Base-by-base conservation (phyloP, 192 early-diverging fungal species). In the Podila clonocystis region DNA sequence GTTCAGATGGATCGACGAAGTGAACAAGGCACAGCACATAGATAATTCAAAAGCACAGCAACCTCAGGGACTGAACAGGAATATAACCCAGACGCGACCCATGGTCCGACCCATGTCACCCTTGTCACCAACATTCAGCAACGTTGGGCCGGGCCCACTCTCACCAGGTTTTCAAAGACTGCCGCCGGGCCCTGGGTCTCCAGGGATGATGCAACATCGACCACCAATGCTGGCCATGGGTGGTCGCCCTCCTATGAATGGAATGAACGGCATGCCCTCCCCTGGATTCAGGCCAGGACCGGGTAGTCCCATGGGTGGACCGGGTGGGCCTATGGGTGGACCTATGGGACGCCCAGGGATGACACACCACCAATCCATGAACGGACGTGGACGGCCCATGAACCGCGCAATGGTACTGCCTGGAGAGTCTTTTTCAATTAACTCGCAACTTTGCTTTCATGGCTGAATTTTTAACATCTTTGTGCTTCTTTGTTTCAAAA, bases 41-140 rank as follows among this genome's bases (percentile, higher is more conserved):
- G 76, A 79, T 31, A 33, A 60, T n/a, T 17, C 58, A 33, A 72
- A 72, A 30, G 70, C 70, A 2, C 28, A 15, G 9, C 68, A 63
- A 30, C 66, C 59, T 31, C 64, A 65, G 7, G 64, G 45, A 45
- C 49, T 71, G 24, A 67, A 67, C 50, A 66, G 75, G 30, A 71
- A 45, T 22, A 61, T 78, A 29, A 70, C 76, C 17, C 76, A 79
- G 13, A 68, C 36, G 15, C 58, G 70, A 36, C 76, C 76, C 1
- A 71, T 63, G 33, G 36, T 71, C 63, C 68, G 58, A 24, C 75
- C 75, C 28, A 71, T 76, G 68, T 79, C 69, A 19, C 75, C 74
- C 34, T 33, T 76, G 9, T 70, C 74, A 33, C 60, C 68, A 33
- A 58, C 63, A 33, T 60, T 78, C 17, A 52, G 66, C 34, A 30